Conservation (phyloP, 768 basidiomycete genomes). For the Fomitopsis serialis region DNA sequence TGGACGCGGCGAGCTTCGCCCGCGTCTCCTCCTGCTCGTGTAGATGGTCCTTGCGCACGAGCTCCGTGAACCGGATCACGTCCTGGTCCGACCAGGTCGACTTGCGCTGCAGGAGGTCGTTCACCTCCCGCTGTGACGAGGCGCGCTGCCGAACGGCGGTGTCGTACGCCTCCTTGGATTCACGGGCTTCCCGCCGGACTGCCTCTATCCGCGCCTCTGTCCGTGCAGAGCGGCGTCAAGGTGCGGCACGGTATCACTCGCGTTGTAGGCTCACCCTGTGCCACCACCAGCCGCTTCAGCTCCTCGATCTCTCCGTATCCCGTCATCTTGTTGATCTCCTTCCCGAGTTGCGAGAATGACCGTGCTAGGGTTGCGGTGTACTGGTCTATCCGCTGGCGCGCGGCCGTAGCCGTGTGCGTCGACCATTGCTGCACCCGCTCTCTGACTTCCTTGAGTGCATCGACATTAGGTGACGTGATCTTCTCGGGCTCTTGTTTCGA, state of each 20-base stretch:
- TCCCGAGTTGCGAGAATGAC: constrained; percentile 69
- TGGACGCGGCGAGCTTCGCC: constrained; percentile 61
- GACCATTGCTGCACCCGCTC: constrained; percentile 40
- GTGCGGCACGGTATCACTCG: neutral
- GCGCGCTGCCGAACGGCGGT: constrained; percentile 76
- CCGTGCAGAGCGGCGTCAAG: constrained; percentile 1
- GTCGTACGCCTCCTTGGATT: constrained; percentile 74
- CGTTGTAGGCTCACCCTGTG: constrained; percentile 56
- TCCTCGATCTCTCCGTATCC: constrained; percentile 90
- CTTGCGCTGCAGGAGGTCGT: constrained; percentile 92
- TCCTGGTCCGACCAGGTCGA: constrained; percentile 88
- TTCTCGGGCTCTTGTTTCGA: neutral
- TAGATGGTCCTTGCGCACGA: constrained; percentile 87
- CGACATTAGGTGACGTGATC: neutral
- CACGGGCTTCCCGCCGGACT: constrained; percentile 59
- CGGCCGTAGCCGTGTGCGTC: constrained; percentile 24
- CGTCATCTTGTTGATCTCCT: constrained; percentile 78
- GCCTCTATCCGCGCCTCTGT: constrained; percentile 70
- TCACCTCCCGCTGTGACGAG: constrained; percentile 90
- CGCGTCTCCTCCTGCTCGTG: constrained; percentile 74
- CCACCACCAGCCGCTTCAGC: constrained; percentile 70
- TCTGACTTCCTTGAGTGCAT: constrained; percentile 9
- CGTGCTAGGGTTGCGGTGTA: constrained; percentile 52
- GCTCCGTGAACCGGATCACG: constrained; percentile 79
- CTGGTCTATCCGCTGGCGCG: constrained; percentile 51